phyloP scores from a whole-genome alignment of 306 rosid species.

The Acacia melanoxylon region DNA sequence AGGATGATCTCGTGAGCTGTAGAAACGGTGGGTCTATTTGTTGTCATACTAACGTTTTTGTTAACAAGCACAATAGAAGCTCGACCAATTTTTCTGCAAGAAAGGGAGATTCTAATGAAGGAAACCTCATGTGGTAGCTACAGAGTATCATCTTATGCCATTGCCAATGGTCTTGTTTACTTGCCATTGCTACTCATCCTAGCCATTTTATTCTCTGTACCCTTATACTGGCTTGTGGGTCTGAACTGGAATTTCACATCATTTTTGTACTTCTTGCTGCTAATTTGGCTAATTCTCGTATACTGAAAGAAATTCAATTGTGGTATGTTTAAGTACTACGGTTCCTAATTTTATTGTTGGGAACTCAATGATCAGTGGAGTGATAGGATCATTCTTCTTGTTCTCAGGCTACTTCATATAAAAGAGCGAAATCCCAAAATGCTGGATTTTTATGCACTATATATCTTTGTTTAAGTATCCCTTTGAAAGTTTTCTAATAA shows the following conservation, averaged over 20 bases:
- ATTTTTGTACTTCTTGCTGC: slow-evolving; percentile 65
- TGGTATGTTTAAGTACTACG: slow-evolving; percentile 89
- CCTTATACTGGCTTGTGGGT: slow-evolving; percentile 88
- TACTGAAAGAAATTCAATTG: slow-evolving; percentile 90
- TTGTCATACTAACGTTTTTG: slow-evolving; percentile 75
- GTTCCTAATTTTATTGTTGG: slow-evolving; percentile 95
- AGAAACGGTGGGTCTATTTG: slow-evolving; percentile 91
- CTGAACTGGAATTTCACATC: slow-evolving; percentile 69
- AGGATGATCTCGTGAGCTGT: slow-evolving; percentile 52
- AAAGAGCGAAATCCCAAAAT: slow-evolving; percentile 62
- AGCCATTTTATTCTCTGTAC: slow-evolving; percentile 69
- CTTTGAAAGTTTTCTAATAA: slow-evolving; percentile 88
- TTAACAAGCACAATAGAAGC: slow-evolving; percentile 91
- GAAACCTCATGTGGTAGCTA: slow-evolving; percentile 91
- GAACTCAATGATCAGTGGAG: slow-evolving; percentile 83
- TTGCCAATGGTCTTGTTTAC: slow-evolving; percentile 86
- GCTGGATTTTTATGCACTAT: slow-evolving; percentile 93
- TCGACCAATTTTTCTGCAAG: slow-evolving; percentile 86
- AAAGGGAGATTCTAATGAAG: slow-evolving; percentile 89
- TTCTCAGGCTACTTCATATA: slow-evolving; percentile 97
- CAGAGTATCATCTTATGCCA: slow-evolving; percentile 86
- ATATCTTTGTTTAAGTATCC: slow-evolving; percentile 92
- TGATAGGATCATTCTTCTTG: slow-evolving; percentile 89
- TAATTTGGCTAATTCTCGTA: slow-evolving; percentile 88
- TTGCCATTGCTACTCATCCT: slow-evolving; percentile 89